Evolutionary conservation across 208 protist species (phyloP), one percentile per base, ranked within the genome.

Genomic region (Plasmodiophora brassicae): DNA sequence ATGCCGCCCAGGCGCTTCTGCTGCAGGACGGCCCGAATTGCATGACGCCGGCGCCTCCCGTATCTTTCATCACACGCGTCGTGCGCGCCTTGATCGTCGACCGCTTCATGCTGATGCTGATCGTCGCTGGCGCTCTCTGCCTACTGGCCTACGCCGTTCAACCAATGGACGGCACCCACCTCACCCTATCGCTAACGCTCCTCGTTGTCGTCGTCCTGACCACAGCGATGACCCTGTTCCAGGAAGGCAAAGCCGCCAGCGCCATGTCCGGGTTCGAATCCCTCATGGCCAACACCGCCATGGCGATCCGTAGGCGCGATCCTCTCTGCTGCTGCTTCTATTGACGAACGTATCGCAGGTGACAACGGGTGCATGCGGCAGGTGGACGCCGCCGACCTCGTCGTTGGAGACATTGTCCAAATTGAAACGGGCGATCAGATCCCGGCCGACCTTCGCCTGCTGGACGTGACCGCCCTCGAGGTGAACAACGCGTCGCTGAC

Each of bases 331-430:
- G n/a, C n/a, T n/a, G n/a, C n/a, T n/a, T n/a, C n/a, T n/a, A n/a
- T n/a, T n/a, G n/a, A n/a, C n/a, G n/a, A n/a, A n/a, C n/a, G n/a
- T n/a, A n/a, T n/a, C n/a, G n/a, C n/a, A n/a, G n/a, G n/a, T n/a
- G n/a, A n/a, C n/a, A n/a, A n/a, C n/a, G n/a, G n/a, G n/a, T n/a
- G n/a, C n/a, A n/a, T n/a, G n/a, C n/a, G n/a, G n/a, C 65, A 57
- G 54, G 46, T 35, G 0, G 20, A 89, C 0, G 85, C 71, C 54
- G 45, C 91, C 0, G 71, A 91, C 5, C 25, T 91, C 14, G 36
- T 87, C 35, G 0, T 41, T 0, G 95, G 95, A 84, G 95, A 97
- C 88, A 83, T 97, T 72, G 90, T 96, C n/a, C 32, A 91, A 46
- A 78, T 95, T 54, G 57, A 86, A 1, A 54, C 78, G 28, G 95